Conservation (phyloP, 2,329 filamentous ascomycete genomes). For the Fusarium praegraminearum region DNA sequence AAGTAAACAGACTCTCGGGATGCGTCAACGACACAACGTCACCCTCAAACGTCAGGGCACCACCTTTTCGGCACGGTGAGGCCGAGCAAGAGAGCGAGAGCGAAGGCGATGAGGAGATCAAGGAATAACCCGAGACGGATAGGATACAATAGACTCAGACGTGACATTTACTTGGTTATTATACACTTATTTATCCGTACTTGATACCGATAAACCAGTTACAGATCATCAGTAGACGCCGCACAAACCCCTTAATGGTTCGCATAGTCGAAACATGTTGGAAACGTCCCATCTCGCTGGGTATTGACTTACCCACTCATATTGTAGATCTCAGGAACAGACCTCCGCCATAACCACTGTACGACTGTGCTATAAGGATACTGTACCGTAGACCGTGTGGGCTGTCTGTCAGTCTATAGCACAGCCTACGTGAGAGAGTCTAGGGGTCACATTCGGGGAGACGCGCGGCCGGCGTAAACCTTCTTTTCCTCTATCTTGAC, state of each 20-base stretch:
- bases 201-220: not conserved
- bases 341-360: not conserved
- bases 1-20: slow-evolving; percentile 26
- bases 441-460: not conserved
- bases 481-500: not conserved
- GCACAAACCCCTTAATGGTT: slow-evolving; percentile 16
- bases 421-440: not conserved
- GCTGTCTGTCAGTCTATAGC: not conserved
- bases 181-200: not conserved
- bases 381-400: not conserved
- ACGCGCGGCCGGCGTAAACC: slow-evolving; percentile 22
- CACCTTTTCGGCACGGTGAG: slow-evolving; percentile 32
- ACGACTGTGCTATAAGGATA: too few species aligned
- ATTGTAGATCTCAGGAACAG: not conserved
- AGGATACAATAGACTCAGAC: not conserved
- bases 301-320: not conserved
- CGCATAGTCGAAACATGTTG: slow-evolving; percentile 18
- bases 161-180: not conserved
- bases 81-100: slow-evolving; percentile 18
- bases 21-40: slow-evolving; percentile 33
- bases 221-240: slow-evolving; percentile 7
- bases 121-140: slow-evolving; percentile 8
- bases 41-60: slow-evolving; percentile 36
- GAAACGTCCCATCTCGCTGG: slow-evolving; percentile 9
- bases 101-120: not conserved